Evolutionary conservation across 2,329 filamentous ascomycete genomes (phyloP).

Genomic region (Capronia epimyces): DNA sequence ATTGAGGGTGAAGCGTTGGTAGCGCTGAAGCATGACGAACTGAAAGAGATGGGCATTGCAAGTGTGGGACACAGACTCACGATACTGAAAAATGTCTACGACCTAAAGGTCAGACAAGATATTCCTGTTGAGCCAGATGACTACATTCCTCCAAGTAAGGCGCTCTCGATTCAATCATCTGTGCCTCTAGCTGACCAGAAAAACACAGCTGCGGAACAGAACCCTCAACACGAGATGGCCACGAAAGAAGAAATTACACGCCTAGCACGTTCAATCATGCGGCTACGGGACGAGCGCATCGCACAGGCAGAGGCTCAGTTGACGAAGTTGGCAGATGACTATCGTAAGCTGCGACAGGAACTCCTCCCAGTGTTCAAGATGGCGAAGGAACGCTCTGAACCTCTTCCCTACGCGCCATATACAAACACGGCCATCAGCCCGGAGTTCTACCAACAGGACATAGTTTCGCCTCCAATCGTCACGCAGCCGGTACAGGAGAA

Average conservation of each 20-base stretch:
- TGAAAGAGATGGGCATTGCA: constrained; percentile 88
- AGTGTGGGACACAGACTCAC: constrained; percentile 93
- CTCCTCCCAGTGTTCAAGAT: constrained; percentile 84
- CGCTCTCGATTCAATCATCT: constrained; percentile 6
- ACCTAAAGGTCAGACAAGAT: constrained; percentile 90
- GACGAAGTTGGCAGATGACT: constrained; percentile 78
- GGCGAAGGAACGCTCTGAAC: constrained; percentile 85
- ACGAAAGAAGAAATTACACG: constrained; percentile 90
- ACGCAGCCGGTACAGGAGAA: constrained; percentile 36
- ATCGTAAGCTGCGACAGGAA: constrained; percentile 81
- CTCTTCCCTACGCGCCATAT: constrained; percentile 59
- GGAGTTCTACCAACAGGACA: constrained; percentile 32
- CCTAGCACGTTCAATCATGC: constrained; percentile 82
- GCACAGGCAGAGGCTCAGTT: constrained; percentile 76
- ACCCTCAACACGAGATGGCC: constrained; percentile 76
- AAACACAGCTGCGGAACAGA: constrained; percentile 73
- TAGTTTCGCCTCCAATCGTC: constrained; percentile 27
- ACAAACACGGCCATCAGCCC: constrained; percentile 29
- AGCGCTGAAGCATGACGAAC: constrained; percentile 80
- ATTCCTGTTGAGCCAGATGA: constrained; percentile 87
- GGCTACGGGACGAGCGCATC: constrained; percentile 85
- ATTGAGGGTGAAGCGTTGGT: constrained; percentile 89
- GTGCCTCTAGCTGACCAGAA: constrained; percentile 9
- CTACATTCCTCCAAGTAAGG: constrained; percentile 85
- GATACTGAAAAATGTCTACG: constrained; percentile 92